These are phyloP conservation scores for Dalbergia oliveri DNA, from an alignment of 306 rosid species.

Conservation along the genomic window DNA sequence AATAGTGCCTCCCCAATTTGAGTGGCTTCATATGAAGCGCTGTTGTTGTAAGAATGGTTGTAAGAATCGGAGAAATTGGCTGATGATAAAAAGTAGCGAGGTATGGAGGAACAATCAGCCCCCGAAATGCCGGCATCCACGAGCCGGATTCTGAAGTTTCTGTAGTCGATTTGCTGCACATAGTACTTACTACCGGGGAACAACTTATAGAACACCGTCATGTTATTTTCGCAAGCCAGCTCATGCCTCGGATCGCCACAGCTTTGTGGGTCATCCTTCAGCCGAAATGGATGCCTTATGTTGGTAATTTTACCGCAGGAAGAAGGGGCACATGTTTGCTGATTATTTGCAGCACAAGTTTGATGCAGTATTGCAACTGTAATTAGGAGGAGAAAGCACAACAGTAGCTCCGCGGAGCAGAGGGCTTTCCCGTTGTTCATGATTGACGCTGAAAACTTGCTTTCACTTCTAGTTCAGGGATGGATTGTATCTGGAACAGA, in stretches of 20 bases:
- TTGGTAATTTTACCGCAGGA: constrained; percentile 26
- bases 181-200: background rate
- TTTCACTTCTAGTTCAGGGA: too few relatives aligned
- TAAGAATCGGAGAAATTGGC: background rate
- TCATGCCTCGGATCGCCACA: background rate
- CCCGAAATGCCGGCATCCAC: constrained; percentile 10
- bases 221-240: constrained; percentile 42
- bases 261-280: background rate
- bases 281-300: constrained; percentile 48
- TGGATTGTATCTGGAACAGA: too few relatives aligned
- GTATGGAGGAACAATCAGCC: constrained; percentile 33
- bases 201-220: background rate
- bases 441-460: too few relatives aligned
- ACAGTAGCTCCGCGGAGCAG: background rate
- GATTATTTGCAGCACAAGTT: too few relatives aligned
- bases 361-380: too few relatives aligned
- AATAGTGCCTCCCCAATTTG: background rate
- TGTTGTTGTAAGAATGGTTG: background rate
- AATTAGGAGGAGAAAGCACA: background rate
- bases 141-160: constrained; percentile 32
- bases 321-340: constrained; percentile 9
- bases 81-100: background rate
- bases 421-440: background rate
- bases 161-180: constrained; percentile 49
- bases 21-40: background rate